Base-by-base conservation (phyloP, 208 protist species). In the Strigomonas culicis region DNA sequence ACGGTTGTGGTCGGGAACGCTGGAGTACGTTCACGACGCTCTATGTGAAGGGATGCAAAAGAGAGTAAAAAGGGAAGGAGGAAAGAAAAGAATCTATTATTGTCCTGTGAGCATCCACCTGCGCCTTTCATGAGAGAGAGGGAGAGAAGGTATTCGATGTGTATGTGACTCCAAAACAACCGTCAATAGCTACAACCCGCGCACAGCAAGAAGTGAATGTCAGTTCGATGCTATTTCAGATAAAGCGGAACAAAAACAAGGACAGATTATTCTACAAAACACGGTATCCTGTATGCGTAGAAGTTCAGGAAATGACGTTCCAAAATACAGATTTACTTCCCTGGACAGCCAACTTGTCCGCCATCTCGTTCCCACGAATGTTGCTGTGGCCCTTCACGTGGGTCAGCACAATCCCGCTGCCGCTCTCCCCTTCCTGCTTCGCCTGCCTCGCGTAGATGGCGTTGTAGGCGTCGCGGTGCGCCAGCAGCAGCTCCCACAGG, bases 381-480 rank as follows among this genome's bases (percentile, higher is more conserved):
- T 83, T 83, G 11, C 70, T 63, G 66, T 95, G 89, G 1, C 86
- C 89, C 36, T 63, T 68, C 31, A 95, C 86, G 64, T 95, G 75
- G n/a, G 67, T 34, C 43, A 92, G 53, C 51, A 77, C 59, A 3
- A 90, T 43, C 17, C 77, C 78, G 69, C n/a, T 53, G 13, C 67
- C 49, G 34, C 53, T 56, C 49, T 50, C 68, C 19, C 43, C 28
- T 8, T 43, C 43, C 51, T 10, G 27, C n/a, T 17, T 11, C 31
- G 7, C 11, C 1, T 50, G 58, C 28, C 36, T 32, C 2, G 75
- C 66, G 59, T 85, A 94, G 7, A 60, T 63, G 19, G 31, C 74
- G 65, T 82, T 81, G 60, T 94, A 86, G 25, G 21, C 43, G 22
- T 76, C 68, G 2, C 75, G 74, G 51, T 83, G 28, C 7, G 25